Evolutionary conservation across 208 protist species (phyloP), one percentile per base, ranked within the genome.

Genomic region (Porcisia hertigi): DNA sequence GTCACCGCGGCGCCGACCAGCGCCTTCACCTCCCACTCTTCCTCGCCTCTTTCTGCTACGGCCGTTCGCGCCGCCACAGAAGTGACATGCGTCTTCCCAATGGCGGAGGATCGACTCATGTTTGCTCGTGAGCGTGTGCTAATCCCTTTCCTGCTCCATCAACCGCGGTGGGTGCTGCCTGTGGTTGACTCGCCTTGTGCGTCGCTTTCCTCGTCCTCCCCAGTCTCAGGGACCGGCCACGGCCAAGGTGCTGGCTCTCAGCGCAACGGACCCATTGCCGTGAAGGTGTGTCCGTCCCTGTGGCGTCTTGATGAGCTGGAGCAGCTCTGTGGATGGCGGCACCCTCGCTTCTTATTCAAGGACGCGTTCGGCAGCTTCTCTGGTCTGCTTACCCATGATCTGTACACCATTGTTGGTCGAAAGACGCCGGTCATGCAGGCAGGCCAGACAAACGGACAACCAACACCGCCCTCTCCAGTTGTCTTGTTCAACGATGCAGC

Each of bases 61-160:
- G 67, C 53, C 45, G 45, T 52, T 5, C 5, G 30, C 36, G 47
- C 54, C 14, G 30, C 20, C 14, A 11, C 45, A 60, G 36, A 25
- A 9, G n/a, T 55, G 67, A n/a, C 34, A 18, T 36, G 25, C n/a
- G 12, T 74, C 12, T 39, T 64, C 53, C 49, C 58, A 23, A 39
- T 25, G 18, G 70, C 70, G 2, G 70, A 74, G 59, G 79, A 87
- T 53, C 69, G 75, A 16, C 63, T 87, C 5, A 39, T 77, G 54
- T 53, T 71, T 2, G 86, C 81, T 20, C 83, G 86, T 0, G 79
- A 91, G 55, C 76, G 83, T 8, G 82, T 88, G 3, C 72, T 91
- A 34, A 58, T 89, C 0, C 87, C 85, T 0, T 87, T 89, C 39
- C 58, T 91, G 41, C 49, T 84, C 9, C 67, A 66, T 8, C 80